Base-by-base conservation (phyloP, 192 early-diverging fungal species). In the Backusella tarrabulga region DNA sequence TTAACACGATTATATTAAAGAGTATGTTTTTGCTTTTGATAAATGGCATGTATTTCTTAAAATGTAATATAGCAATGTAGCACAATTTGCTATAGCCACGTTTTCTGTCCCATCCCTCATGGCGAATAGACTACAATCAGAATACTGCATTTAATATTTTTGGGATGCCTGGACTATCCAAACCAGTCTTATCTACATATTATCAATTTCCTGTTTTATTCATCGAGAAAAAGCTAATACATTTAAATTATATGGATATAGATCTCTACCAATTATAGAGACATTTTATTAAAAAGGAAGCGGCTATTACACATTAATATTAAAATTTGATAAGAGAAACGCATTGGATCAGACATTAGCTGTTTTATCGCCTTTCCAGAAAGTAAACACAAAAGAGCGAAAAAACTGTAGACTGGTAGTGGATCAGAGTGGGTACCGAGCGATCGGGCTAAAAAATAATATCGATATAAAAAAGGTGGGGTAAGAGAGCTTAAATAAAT, bases 111-210 rank as follows among this genome's bases (percentile, higher is more conserved):
- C 23, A 12, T 60, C 54, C 54, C 54, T 63, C 56, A 63, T 63
- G 56, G 7, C 12, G 23, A 63, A 63, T 29, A 29, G 56, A 63
- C 26, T 63, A 26, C 56, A 63, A 26, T 63, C 56, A 63, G 23
- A 29, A 29, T 63, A 63, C 23, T 63, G 56, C 29, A 63, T 63
- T 63, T 63, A 63, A 63, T 63, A 26, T 63, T 60, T 60, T 29
- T 63, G 21, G 26, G 23, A 26, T 63, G 56, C 8, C 56, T 63
- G 56, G 26, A 63, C 56, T 63, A 63, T 63, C 56, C 56, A 63
- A 63, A 63, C 21, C 56, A 63, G 56, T 29, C 56, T 63, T 63
- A 26, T 63, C 56, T 63, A 63, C 56, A 63, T 63, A 63, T 63
- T 63, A 63, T 63, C 26, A 12, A 63, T 63, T 63, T 63, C 56